Base-by-base conservation (phyloP, 2,329 filamentous ascomycete genomes). In the Ceratocystiopsis minuta region DNA sequence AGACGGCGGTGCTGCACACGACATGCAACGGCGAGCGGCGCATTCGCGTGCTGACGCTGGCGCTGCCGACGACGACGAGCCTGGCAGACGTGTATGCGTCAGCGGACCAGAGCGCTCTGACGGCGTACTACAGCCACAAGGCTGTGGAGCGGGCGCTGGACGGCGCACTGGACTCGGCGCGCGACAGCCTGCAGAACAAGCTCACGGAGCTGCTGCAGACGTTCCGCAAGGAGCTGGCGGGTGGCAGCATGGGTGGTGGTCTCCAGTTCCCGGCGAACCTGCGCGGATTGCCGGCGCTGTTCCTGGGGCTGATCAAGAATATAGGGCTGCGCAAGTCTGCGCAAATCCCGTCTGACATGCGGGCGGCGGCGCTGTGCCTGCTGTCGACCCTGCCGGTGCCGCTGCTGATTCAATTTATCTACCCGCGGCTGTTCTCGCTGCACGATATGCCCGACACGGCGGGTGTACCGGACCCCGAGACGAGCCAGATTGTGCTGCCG, bases 381-480 rank as follows among this genome's bases (percentile, higher is more conserved):
- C 70, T 98, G n/a, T 96, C 88, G 15, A 98, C 90, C 3, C 70
- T 96, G 24, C 88, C 88, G 1, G 70, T 94, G 33, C 85, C 86
- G 16, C 74, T 96, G 18, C 63, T 96, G 51, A 86, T 93, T 57
- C 85, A 94, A 59, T 95, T 90, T 64, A 92, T 95, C 52, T 86
- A 86, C 59, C 81, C 82, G 16, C 72, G 78, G 50, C 67, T 87
- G 51, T 93, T 93, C 65, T 88, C 81, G 17, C 66, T 92, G 40
- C 84, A 95, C 56, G 88, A 96, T 59, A 95, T 98, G 88, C 87
- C 90, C 4, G 87, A 96, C 58, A 80, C 80, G 51, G 86, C 86
- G 7, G 90, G 90, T 44, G 68, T 86, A 28, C 84, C 86, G 1
- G 82, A 96, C 52, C 73, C 79, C 31, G 74, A 82, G 55, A 94